Percentiles rank a stretch among this genome's conserved stretches.
These are phyloP conservation scores for Globisporangium echinulatum DNA, from an alignment of 352 stramenopile species.

Conservation along the genomic window DNA sequence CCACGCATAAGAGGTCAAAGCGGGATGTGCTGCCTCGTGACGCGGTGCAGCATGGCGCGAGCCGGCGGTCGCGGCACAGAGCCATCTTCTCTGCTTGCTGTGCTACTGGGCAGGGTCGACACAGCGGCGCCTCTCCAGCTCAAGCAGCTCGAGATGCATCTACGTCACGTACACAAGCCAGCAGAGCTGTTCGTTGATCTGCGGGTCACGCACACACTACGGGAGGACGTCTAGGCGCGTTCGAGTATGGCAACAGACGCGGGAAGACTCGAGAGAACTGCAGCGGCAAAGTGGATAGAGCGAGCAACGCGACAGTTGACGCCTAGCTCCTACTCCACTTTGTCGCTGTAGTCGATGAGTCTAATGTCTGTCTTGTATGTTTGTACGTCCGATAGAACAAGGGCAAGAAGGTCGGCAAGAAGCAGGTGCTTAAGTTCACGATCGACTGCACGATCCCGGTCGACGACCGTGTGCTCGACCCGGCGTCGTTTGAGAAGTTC, in stretches of 20 bases:
- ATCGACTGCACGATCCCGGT: constrained; percentile 95
- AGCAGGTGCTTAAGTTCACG: constrained; percentile 90
- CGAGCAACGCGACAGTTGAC: no score
- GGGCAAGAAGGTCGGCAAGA: constrained; percentile 87
- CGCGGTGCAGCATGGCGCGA: background rate
- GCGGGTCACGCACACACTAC: no score
- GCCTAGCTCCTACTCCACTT: background rate
- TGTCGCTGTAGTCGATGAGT: background rate
- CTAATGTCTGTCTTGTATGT: constrained; percentile 7
- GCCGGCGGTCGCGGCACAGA: constrained; percentile 15
- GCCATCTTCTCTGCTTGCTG: constrained; percentile 32
- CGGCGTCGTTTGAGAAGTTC: constrained; percentile 99
- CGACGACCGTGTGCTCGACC: constrained; percentile 98
- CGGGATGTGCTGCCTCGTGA: constrained; percentile 7
- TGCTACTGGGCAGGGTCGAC: constrained; percentile 14
- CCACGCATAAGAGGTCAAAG: constrained; percentile 40
- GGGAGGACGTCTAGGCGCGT: background rate
- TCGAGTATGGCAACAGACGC: background rate
- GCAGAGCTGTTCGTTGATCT: no score
- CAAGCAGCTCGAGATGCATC: background rate
- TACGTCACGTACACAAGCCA: no score
- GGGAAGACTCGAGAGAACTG: no score
- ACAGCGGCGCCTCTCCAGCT: no score
- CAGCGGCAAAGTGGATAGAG: background rate
- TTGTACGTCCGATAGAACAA: constrained; percentile 35